Base-by-base conservation (phyloP, 768 basidiomycete species). In the Mycena maculata region DNA sequence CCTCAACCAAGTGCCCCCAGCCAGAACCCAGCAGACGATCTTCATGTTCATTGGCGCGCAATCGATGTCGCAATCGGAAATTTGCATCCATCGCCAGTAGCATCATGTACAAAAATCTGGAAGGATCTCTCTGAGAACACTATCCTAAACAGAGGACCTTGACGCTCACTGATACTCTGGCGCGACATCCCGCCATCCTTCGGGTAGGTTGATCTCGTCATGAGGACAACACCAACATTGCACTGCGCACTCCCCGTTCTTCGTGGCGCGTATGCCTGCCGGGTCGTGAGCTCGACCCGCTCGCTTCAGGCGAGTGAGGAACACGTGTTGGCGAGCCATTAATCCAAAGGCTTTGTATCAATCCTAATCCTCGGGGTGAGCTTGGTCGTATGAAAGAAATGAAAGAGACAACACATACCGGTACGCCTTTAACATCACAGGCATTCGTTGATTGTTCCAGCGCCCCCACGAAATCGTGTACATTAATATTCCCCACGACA, bases 141-240 rank as follows among this genome's bases (percentile, higher is more conserved):
- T n/a, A n/a, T n/a, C n/a, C n/a, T n/a, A n/a, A n/a, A n/a, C n/a
- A n/a, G n/a, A n/a, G n/a, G n/a, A n/a, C n/a, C n/a, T n/a, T n/a
- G n/a, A 33, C 2, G 30, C 52, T 38, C 15, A 55, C 61, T 11
- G 53, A 44, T 47, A 63, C 42, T 63, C 52, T 10, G 36, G 30
- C 2, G 53, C n/a, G 9, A 67, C 71, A 2, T 54, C 30, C 12
- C 59, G 15, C 73, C 73, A 73, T 18, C 57, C 60, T 1, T 47
- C 66, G 3, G 68, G 73, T 0, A 73, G 57, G 39, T 73, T 73
- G 2, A 42, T 49, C 13, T 31, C 58, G 11, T 49, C 38, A 4
- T 67, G 68, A 1, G 72, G 70, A 25, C 72, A 73, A 10, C 68
- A 53, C 70, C 70, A 71, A 41, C 72, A 72, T 11, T 48, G 27